Evolutionary conservation across 306 rosid species (phyloP), one percentile per base, ranked within the genome.

Genomic region (Vigna radiata): DNA sequence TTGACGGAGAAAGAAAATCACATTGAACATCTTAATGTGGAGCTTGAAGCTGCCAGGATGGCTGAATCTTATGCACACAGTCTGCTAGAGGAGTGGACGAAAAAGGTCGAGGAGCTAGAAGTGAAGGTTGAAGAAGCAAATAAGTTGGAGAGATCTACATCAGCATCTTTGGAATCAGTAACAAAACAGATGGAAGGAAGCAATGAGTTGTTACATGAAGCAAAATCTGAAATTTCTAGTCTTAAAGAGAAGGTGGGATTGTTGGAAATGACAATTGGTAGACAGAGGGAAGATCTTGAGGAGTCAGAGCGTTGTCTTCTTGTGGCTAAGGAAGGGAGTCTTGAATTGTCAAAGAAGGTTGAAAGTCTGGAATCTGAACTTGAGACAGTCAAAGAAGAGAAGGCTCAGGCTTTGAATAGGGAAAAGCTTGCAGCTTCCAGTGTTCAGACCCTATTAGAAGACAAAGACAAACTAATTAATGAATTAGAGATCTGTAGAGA

Each of bases 21-120:
- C 41, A 87, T 92, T 70, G 98, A 95, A 59, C 96, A 88, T 73
- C 91, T 90, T 73, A 88, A 89, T 39, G 85, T 92, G 41, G 98
- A 95, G 73, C 88, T 90, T 53, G 97, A 95, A 85, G 94, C 98
- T 36, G 92, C 93, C 54, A 95, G 83, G 79, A 88, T 90, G 92
- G 96, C 96, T 49, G 97, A 92, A 69, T 90, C 97, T 63, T 90
- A 90, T 46, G 88, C 96, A 5, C 91, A 53, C 55, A 86, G 89
- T 72, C 39, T 92, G 76, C 86, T 90, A 7, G 93, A 86, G 79
- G 97, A 92, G 87, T 92, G 95, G 89, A 85, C 73, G 19, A 61
- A 43, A 33, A 90, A 70, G 86, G 86, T 87, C 13, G 92, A 87
- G 77, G 92, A 92, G 59, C 78, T 92, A 73, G 97, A 89, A 84